Conservation (phyloP, 1,139 yeast species). For the Pichia sp. region DNA sequence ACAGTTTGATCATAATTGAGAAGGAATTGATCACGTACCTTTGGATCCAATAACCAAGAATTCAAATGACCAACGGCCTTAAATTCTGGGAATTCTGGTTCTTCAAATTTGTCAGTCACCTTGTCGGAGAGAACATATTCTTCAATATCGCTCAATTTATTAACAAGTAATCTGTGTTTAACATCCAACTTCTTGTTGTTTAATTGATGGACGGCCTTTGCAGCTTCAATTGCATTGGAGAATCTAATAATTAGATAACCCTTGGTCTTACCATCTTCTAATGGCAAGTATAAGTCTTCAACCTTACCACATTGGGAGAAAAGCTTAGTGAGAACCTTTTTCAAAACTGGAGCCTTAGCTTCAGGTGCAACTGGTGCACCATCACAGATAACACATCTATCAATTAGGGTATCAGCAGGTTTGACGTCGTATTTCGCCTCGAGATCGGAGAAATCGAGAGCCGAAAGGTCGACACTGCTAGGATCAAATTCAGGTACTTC, state of each 20-base stretch:
- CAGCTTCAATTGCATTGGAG: conserved; percentile 60
- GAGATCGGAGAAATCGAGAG: conserved; percentile 81
- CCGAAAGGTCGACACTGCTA: conserved; percentile 42
- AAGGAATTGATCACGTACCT: conserved; percentile 86
- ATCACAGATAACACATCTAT: conserved; percentile 79
- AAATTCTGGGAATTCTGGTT: conserved; percentile 66
- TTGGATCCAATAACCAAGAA: conserved; percentile 85
- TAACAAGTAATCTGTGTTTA: conserved; percentile 82
- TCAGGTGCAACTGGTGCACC: conserved; percentile 97
- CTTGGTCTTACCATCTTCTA: conserved; percentile 71
- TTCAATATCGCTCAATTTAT: conserved; percentile 79
- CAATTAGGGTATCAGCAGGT: conserved; percentile 50
- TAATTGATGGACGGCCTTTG: conserved; percentile 69
- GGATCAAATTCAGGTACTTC: conserved; percentile 19
- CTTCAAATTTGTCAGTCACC: conserved; percentile 55
- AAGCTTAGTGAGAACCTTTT: conserved; percentile 78
- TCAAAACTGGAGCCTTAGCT: conserved; percentile 73
- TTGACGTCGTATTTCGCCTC: conserved; percentile 68
- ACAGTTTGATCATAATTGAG: conserved; percentile 77
- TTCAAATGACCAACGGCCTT: conserved; percentile 73
- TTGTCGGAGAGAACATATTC: conserved; percentile 67
- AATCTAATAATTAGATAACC: conserved; percentile 88
- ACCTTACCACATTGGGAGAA: conserved; percentile 68
- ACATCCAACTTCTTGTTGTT: conserved; percentile 91
- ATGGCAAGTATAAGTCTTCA: conserved; percentile 70